phyloP scores from a whole-genome alignment of 768 basidiomycete genomes.

The Lactifluus subvellereus region DNA sequence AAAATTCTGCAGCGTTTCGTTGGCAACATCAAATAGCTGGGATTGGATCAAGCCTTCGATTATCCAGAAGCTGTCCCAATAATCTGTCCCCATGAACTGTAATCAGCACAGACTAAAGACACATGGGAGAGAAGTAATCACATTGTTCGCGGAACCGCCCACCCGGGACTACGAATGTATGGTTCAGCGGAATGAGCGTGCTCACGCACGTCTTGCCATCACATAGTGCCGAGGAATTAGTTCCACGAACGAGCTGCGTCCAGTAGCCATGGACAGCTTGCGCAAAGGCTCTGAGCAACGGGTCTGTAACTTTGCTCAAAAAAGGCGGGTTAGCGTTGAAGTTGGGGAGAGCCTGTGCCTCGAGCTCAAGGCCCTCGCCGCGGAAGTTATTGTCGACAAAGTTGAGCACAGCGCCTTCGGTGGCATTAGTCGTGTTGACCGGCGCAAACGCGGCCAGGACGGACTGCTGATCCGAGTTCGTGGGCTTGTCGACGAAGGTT shows the following conservation, averaged over 20 bases:
- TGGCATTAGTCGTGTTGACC: conserved; percentile 38
- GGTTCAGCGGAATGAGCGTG: conserved; percentile 82
- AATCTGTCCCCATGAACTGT: conserved; percentile 32
- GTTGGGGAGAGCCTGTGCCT: conserved; percentile 51
- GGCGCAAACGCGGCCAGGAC: conserved; percentile 66
- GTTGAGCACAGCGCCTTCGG: conserved; percentile 55
- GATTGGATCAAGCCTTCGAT: conserved; percentile 81
- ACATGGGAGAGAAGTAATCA: conserved; percentile 35
- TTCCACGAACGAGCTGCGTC: conserved; percentile 69
- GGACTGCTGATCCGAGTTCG: conserved; percentile 53
- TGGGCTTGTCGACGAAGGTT: conserved; percentile 88
- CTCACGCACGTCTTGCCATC: conserved; percentile 62
- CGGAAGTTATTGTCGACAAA: conserved; percentile 73
- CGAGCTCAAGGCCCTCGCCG: conserved; percentile 83
- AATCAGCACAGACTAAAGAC: background rate
- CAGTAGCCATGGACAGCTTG: conserved; percentile 83
- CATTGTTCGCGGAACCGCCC: conserved; percentile 82
- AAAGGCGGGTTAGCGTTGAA: conserved; percentile 64
- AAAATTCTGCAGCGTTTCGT: conserved; percentile 82
- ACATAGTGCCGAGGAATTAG: conserved; percentile 67
- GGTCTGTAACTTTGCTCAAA: conserved; percentile 62
- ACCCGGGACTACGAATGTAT: conserved; percentile 89
- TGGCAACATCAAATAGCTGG: conserved; percentile 64
- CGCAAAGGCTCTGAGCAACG: conserved; percentile 64
- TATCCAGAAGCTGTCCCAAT: conserved; percentile 81